Percentiles rank a stretch among this genome's conserved stretches.
These are phyloP conservation scores for Fusarium gaditjirri DNA, from an alignment of 2,329 filamentous ascomycete species.

Conservation along the genomic window DNA sequence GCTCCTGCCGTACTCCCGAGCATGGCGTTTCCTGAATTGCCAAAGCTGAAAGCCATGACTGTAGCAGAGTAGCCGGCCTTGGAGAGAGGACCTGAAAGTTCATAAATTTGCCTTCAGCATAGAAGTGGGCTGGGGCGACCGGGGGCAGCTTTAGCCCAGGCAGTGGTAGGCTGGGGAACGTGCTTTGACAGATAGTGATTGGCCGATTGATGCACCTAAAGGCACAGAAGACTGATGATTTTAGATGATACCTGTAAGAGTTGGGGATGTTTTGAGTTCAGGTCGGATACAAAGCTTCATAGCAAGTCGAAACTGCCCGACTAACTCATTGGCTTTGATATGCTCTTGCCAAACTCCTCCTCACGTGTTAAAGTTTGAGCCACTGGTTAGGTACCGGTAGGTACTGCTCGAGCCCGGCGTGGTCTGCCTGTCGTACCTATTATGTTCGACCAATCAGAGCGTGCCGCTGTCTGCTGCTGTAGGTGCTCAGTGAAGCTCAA, in stretches of 20 bases:
- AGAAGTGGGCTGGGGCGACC: conserved; percentile 35
- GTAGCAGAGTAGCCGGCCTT: conserved; percentile 51
- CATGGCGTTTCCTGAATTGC: conserved; percentile 57
- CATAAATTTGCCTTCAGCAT: conserved; percentile 45
- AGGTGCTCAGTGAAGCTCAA: conserved; percentile 40
- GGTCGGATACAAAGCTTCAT: not conserved
- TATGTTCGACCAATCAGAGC: conserved; percentile 42
- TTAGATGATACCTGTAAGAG: not conserved
- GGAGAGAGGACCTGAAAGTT: conserved; percentile 41
- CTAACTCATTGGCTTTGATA: not conserved
- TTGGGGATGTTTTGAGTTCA: not conserved
- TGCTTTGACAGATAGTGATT: conserved; percentile 39
- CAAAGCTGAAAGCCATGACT: conserved; percentile 74
- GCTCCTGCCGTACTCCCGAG: conserved; percentile 53
- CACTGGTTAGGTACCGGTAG: not conserved
- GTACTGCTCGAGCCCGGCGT: not conserved
- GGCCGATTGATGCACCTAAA: conserved; percentile 23
- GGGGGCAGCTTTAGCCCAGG: conserved; percentile 35
- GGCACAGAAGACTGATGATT: conserved; percentile 1
- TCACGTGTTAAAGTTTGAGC: conserved; percentile 45
- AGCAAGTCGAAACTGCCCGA: conserved; percentile 2
- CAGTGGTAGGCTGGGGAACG: conserved; percentile 39
- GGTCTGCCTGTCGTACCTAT: not conserved
- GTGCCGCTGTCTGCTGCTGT: not conserved
- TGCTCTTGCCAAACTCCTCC: conserved; percentile 37